Percentiles rank a stretch among this genome's conserved stretches.
phyloP scores from a whole-genome alignment of 2,329 filamentous ascomycete genomes.

The Aspergillus sp. region DNA sequence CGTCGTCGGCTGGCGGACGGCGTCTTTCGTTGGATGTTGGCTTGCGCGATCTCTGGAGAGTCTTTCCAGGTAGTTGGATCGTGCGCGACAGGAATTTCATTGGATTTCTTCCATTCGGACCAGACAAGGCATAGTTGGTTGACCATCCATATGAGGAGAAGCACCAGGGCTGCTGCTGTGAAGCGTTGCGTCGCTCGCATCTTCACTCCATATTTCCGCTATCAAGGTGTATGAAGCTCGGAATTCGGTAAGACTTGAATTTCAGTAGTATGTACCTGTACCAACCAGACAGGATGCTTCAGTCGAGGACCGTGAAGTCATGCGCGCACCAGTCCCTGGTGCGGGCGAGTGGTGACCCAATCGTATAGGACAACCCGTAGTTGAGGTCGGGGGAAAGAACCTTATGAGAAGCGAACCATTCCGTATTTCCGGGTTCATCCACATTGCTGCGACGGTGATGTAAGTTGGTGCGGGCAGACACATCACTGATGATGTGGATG shows the following conservation, averaged over 20 bases:
- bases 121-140: slow-evolving; percentile 17
- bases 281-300: background rate
- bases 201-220: background rate
- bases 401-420: no score
- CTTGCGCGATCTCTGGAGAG: no score
- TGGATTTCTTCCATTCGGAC: slow-evolving; percentile 11
- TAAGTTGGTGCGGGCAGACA: no score
- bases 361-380: no score
- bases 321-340: no score
- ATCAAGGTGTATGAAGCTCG: background rate
- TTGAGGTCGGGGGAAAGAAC: no score
- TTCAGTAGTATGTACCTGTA: background rate
- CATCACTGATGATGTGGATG: background rate
- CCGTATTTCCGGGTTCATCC: no score
- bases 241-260: background rate
- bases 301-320: no score
- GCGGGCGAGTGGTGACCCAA: no score
- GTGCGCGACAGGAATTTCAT: background rate
- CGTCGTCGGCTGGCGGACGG: slow-evolving; percentile 7
- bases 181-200: background rate
- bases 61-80: background rate
- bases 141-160: slow-evolving; percentile 18
- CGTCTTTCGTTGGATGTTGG: background rate
- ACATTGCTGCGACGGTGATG: no score
- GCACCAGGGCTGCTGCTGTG: slow-evolving; percentile 10